These are phyloP conservation scores for Penicillium griseofulvum DNA, from an alignment of 2,329 filamentous ascomycete species.

Conservation along the genomic window DNA sequence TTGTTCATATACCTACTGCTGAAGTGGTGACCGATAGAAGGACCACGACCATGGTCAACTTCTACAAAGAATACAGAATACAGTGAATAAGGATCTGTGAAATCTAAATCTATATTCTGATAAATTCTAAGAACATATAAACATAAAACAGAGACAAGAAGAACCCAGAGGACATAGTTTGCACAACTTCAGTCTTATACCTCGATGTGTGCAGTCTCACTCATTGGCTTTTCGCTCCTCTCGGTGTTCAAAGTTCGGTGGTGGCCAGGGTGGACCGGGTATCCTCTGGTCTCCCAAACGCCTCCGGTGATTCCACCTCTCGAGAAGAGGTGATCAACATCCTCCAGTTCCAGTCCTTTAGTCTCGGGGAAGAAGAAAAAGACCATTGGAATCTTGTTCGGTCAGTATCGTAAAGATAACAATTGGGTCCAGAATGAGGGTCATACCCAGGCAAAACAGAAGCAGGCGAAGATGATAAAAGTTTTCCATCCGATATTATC, in stretches of 20 bases:
- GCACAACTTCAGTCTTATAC: neutral
- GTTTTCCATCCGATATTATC: slow-evolving; percentile 33
- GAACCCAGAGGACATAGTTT: neutral
- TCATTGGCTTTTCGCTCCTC: slow-evolving; percentile 11
- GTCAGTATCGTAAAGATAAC: slow-evolving; percentile 8
- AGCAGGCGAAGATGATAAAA: slow-evolving; percentile 32
- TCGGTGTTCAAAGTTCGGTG: slow-evolving; percentile 18
- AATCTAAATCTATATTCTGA: neutral
- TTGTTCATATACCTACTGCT: no score
- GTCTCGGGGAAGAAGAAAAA: slow-evolving; percentile 66
- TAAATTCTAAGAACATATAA: neutral
- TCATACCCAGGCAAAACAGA: slow-evolving; percentile 24
- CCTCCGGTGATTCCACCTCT: slow-evolving; percentile 39
- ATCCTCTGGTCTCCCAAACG: slow-evolving; percentile 30
- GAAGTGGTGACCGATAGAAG: no score
- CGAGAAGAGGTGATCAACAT: slow-evolving; percentile 54
- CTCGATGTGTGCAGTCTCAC: neutral
- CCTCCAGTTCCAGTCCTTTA: slow-evolving; percentile 62
- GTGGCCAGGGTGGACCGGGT: slow-evolving; percentile 15
- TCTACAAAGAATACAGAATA: no score
- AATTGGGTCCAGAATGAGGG: neutral
- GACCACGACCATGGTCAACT: no score
- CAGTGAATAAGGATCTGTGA: no score
- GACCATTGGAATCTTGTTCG: slow-evolving; percentile 49
- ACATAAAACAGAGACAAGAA: neutral